phyloP scores from a whole-genome alignment of 768 basidiomycete genomes.

The Trametes maxima region DNA sequence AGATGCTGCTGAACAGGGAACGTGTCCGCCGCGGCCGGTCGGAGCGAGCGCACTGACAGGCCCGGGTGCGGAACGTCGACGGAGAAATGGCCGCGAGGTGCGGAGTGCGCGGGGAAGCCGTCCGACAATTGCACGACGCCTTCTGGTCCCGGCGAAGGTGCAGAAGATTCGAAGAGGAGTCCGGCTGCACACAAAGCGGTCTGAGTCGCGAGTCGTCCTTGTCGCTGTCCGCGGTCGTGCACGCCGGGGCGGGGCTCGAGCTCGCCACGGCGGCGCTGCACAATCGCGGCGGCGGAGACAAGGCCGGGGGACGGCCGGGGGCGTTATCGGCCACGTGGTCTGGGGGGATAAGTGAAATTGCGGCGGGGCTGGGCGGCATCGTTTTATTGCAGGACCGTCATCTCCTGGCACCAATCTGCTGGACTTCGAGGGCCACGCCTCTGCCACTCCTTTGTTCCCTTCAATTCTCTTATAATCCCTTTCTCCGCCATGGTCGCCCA shows the following conservation, averaged over 20 bases:
- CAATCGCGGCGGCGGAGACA: not conserved
- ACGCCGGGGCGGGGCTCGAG: too few relatives aligned
- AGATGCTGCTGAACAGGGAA: too few relatives aligned
- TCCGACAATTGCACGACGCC: too few relatives aligned
- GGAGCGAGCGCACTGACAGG: too few relatives aligned
- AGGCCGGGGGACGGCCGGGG: not conserved
- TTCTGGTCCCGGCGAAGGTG: not conserved
- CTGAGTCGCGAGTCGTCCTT: too few relatives aligned
- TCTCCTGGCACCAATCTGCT: not conserved
- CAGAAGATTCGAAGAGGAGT: too few relatives aligned
- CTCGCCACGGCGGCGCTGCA: not conserved
- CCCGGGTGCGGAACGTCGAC: not conserved
- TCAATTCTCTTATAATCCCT: constrained; percentile 10
- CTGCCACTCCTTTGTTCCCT: constrained; percentile 27
- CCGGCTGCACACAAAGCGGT: too few relatives aligned
- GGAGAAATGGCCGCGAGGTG: not conserved
- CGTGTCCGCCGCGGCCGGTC: too few relatives aligned
- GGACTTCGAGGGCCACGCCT: constrained; percentile 20
- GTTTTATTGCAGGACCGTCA: not conserved
- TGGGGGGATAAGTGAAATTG: constrained; percentile 11
- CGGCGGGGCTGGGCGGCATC: not conserved
- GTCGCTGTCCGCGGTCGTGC: too few relatives aligned
- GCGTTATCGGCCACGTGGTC: constrained; percentile 5
- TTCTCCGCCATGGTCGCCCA: constrained; percentile 29
- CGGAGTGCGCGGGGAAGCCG: not conserved